Percentiles rank a stretch among this genome's conserved stretches.
phyloP scores from a whole-genome alignment of 2,329 filamentous ascomycete genomes.

The Beauveria scarabaeidicola region DNA sequence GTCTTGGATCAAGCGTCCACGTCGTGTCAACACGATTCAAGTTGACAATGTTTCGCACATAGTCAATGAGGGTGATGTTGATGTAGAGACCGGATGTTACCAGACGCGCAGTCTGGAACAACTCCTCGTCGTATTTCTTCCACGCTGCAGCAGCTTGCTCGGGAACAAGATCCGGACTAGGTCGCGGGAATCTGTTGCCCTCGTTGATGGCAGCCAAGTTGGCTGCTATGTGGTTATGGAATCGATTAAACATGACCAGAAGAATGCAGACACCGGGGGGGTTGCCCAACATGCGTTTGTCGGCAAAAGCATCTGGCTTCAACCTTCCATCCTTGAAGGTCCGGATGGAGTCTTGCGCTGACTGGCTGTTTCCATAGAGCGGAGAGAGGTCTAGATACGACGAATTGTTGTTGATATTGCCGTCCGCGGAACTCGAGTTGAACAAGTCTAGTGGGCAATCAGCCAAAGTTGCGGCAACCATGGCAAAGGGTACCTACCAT shows the following conservation, averaged over 20 bases:
- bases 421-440: constrained; percentile 56
- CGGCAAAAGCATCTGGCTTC: constrained; percentile 65
- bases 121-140: constrained; percentile 65
- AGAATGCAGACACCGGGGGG: constrained; percentile 65
- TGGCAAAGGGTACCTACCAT: constrained; percentile 36
- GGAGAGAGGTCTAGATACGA: constrained; percentile 65
- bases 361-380: constrained; percentile 60
- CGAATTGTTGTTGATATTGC: constrained; percentile 56
- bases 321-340: constrained; percentile 63
- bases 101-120: constrained; percentile 72
- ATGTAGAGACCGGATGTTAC: constrained; percentile 68
- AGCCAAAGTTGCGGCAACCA: neutral
- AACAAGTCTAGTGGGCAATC: constrained; percentile 48
- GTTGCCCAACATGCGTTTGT: constrained; percentile 60
- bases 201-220: constrained; percentile 84
- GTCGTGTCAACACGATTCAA: constrained; percentile 51
- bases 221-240: constrained; percentile 79
- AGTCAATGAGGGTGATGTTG: constrained; percentile 70
- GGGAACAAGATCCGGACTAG: constrained; percentile 37
- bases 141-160: constrained; percentile 45
- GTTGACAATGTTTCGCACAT: constrained; percentile 70
- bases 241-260: constrained; percentile 71
- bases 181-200: constrained; percentile 64
- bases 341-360: constrained; percentile 57
- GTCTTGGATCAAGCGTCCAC: constrained; percentile 73